Percentiles rank a stretch among this genome's conserved stretches.
These are phyloP conservation scores for Chloropicon primus DNA, from an alignment of 139 green algal species.

Conservation along the genomic window DNA sequence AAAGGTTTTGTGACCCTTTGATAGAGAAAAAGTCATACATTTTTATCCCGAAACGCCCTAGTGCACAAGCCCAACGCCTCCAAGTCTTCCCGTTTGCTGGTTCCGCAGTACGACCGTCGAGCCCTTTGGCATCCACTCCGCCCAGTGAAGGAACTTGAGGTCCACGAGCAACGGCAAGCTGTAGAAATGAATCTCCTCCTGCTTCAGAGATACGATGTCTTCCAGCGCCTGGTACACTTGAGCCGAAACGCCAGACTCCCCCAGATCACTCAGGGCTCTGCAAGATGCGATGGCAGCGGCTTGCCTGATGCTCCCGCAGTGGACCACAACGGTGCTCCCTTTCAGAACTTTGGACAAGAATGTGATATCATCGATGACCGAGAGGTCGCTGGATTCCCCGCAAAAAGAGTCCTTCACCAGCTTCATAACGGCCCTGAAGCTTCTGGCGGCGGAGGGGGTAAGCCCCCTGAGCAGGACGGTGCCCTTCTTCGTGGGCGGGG, in stretches of 20 bases:
- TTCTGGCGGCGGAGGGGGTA: background rate
- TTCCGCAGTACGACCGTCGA: slow-evolving; percentile 46
- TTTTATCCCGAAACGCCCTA: too few relatives aligned
- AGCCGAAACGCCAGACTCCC: too few relatives aligned
- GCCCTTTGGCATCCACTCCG: slow-evolving; percentile 58
- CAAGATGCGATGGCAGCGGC: slow-evolving; percentile 30
- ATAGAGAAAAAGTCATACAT: background rate
- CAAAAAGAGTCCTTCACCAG: background rate
- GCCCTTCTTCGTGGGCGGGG: background rate
- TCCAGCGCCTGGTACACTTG: too few relatives aligned
- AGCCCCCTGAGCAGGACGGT: background rate
- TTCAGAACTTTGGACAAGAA: too few relatives aligned
- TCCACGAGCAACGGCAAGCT: slow-evolving; percentile 2
- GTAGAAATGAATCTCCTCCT: background rate
- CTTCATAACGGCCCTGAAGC: background rate
- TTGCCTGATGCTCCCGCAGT: slow-evolving; percentile 58
- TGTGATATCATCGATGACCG: too few relatives aligned
- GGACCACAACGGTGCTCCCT: slow-evolving; percentile 25
- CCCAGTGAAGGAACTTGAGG: slow-evolving; percentile 42
- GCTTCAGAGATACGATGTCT: too few relatives aligned
- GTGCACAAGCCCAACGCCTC: background rate
- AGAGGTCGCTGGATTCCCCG: too few relatives aligned
- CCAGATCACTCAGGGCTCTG: too few relatives aligned
- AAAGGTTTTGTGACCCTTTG: too few relatives aligned
- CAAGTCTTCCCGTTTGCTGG: background rate